Base-by-base conservation (phyloP, 768 basidiomycete genomes). In the Rhizopogon vinicolor region DNA sequence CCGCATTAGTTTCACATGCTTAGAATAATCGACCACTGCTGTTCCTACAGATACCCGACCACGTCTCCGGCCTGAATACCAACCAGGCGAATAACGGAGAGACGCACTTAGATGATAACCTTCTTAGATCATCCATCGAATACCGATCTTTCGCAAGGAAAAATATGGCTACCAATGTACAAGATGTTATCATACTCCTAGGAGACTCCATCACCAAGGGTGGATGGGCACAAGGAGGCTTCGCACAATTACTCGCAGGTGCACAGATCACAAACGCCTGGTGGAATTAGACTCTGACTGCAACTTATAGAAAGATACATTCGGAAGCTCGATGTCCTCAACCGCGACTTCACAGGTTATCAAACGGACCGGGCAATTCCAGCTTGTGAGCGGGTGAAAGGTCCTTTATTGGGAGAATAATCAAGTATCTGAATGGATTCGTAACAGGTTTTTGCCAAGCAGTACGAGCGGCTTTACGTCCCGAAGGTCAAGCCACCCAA, bases 321-420 rank as follows among this genome's bases (percentile, higher is more conserved):
- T 43, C 77, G 94, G 58, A 91, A 85, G 68, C 69, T 93, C 33
- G 94, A 97, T 64, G 84, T 97, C 18, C 60, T 96, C 58, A 96
- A 96, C 65, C 84, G 93, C 46, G 94, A 93, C 1, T 75, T 86
- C 31, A 78, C 81, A 31, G 92, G 93, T 3, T 97, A 95, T 71
- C 94, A 90, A 64, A 87, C 91, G 1, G 84, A 87, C 33, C 95
- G 93, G 93, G 86, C 78, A 7, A 72, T 93, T 37, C 89, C 89
- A 3, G 79, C 91, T 28, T 81, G 95, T 54, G 79, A 89, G 63
- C 84, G 87, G 78, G 90, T 86, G 58, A 58, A 44, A 50, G 18
- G 12, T 25, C 1, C 13, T 16, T 22, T 37, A 13, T 25, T 25
- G 9, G 16, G 6, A 16, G 10, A 13, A 37, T 3, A 3, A 2